Conservation (phyloP, 176 grass and related monocot genomes). For the Rhynchospora pubera region DNA sequence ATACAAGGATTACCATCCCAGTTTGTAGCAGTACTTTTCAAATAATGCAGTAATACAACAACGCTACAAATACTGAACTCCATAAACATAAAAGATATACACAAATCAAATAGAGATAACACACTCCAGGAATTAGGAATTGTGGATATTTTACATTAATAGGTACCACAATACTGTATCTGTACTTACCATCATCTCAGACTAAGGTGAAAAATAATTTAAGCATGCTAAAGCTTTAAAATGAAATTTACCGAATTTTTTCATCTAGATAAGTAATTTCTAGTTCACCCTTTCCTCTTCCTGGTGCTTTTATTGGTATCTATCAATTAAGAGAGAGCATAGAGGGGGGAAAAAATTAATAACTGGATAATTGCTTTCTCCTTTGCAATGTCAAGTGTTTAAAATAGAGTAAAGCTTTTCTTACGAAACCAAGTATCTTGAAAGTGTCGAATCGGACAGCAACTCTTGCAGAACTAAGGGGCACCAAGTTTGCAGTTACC, state of each 20-base stretch:
- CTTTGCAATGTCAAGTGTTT: not conserved
- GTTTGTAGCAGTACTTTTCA: not conserved
- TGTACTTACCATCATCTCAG: not conserved
- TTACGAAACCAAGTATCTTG: conserved; percentile 95
- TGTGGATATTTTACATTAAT: not conserved
- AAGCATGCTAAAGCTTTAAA: not conserved
- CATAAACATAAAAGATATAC: too few relatives aligned
- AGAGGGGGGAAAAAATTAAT: too few relatives aligned
- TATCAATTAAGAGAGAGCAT: conserved; percentile 7
- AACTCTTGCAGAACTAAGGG: conserved; percentile 60
- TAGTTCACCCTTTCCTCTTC: conserved; percentile 72
- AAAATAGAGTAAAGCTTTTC: conserved; percentile 26
- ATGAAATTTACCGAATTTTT: conserved; percentile 62
- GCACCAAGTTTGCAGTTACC: conserved; percentile 72
- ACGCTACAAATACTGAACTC: too few relatives aligned
- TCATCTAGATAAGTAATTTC: conserved; percentile 93
- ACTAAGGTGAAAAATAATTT: not conserved
- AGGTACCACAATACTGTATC: not conserved
- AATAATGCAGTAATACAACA: not conserved
- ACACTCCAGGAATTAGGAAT: not conserved
- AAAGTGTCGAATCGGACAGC: conserved; percentile 74
- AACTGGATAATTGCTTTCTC: not conserved
- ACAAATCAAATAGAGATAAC: not conserved
- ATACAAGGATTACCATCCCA: too few relatives aligned
- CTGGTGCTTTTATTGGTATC: conserved; percentile 80